Percentiles rank a stretch among this genome's conserved stretches.
These are phyloP conservation scores for Aphanomyces cochlioides DNA, from an alignment of 352 stramenopile species.

Conservation along the genomic window DNA sequence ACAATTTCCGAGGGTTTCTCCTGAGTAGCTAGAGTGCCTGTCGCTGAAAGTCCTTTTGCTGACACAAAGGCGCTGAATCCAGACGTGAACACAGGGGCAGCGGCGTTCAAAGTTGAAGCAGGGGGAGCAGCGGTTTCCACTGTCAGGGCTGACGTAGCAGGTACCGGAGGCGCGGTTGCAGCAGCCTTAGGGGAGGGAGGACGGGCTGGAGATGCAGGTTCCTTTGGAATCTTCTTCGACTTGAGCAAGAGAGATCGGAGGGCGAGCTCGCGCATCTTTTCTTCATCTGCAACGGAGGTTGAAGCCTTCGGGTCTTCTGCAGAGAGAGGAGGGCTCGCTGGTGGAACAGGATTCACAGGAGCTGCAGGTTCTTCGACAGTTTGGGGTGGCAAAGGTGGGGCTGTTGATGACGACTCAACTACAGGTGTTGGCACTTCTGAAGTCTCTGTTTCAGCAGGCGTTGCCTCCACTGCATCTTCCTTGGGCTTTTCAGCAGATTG, in stretches of 20 bases:
- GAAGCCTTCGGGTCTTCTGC: slow-evolving; percentile 3
- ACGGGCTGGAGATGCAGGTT: background rate
- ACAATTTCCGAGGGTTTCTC: background rate
- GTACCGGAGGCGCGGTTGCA: slow-evolving; percentile 3
- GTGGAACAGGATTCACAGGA: slow-evolving; percentile 18
- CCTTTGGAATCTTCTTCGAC: slow-evolving; percentile 28
- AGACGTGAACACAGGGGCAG: slow-evolving; percentile 21
- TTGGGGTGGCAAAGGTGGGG: background rate
- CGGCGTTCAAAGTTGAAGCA: slow-evolving; percentile 14
- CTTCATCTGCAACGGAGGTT: slow-evolving; percentile 11
- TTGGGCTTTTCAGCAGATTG: background rate
- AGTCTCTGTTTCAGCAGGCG: background rate
- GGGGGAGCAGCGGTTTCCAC: slow-evolving; percentile 34
- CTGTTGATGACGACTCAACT: too few relatives aligned
- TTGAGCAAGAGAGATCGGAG: slow-evolving; percentile 14
- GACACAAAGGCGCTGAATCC: slow-evolving; percentile 37
- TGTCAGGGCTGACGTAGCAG: slow-evolving; percentile 27
- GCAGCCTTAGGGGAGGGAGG: background rate
- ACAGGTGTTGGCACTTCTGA: too few relatives aligned
- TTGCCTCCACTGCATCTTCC: slow-evolving; percentile 18
- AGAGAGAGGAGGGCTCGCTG: background rate
- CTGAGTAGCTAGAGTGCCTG: background rate
- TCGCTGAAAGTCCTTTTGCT: slow-evolving; percentile 17
- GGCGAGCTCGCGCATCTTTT: slow-evolving; percentile 24
- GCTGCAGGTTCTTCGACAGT: background rate